Evolutionary conservation across 2,329 filamentous ascomycete genomes (phyloP).

Genomic region (Thermomyces lanuginosus): DNA sequence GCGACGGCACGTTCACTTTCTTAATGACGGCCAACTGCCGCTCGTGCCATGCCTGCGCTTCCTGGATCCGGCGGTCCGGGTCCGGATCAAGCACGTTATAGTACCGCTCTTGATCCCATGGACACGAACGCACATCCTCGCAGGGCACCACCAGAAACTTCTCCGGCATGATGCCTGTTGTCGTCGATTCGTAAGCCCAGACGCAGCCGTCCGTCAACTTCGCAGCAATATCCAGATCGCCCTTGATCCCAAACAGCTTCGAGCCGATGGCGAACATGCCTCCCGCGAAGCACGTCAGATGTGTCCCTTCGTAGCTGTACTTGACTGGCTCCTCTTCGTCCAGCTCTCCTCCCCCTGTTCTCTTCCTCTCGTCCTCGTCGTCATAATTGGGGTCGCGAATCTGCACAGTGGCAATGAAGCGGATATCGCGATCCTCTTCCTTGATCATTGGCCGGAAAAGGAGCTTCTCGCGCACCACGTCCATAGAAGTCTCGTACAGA

Average conservation of each 20-base stretch:
- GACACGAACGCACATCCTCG: slow-evolving; percentile 26
- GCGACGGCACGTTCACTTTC: slow-evolving; percentile 4
- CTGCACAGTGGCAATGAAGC: slow-evolving; percentile 23
- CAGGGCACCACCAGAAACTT: slow-evolving; percentile 39
- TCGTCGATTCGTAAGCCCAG: slow-evolving; percentile 44
- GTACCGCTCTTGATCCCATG: slow-evolving; percentile 40
- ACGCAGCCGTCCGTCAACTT: slow-evolving; percentile 45
- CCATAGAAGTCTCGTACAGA: slow-evolving; percentile 29
- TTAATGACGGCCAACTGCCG: slow-evolving; percentile 5
- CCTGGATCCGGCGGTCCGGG: slow-evolving; percentile 13
- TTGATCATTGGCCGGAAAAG: slow-evolving; percentile 30
- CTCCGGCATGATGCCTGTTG: slow-evolving; percentile 47
- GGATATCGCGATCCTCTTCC: slow-evolving; percentile 24
- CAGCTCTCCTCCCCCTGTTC: too few species aligned
- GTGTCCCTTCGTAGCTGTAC: slow-evolving; percentile 38
- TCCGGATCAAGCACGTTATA: slow-evolving; percentile 26
- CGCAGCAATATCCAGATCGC: slow-evolving; percentile 39
- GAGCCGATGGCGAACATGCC: slow-evolving; percentile 47
- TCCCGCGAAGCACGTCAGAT: slow-evolving; percentile 44
- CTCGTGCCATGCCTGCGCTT: slow-evolving; percentile 12
- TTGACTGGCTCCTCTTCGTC: slow-evolving; percentile 5
- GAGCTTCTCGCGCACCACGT: slow-evolving; percentile 23
- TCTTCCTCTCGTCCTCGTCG: slow-evolving; percentile 6
- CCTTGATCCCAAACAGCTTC: slow-evolving; percentile 38
- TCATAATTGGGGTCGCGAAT: slow-evolving; percentile 10